A percentile compares a stretch with the other conserved stretches of the same genome.
Evolutionary conservation across 2,329 filamentous ascomycete species (phyloP).

Genomic region (Exophiala spinifera): DNA sequence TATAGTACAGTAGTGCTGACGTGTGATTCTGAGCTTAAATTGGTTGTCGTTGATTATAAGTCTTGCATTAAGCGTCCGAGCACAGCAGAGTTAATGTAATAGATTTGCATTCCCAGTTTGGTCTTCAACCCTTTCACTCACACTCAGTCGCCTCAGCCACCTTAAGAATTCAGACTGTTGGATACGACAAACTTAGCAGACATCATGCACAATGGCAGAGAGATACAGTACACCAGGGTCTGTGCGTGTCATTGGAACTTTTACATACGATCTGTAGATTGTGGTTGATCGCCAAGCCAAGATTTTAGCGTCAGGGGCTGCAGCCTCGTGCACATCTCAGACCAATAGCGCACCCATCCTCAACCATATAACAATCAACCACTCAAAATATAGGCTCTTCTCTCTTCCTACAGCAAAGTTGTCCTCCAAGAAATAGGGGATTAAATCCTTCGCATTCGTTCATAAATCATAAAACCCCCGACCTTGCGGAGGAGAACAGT

Average conservation of each 20-base stretch:
- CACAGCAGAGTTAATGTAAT: background rate
- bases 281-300: background rate
- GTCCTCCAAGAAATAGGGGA: background rate
- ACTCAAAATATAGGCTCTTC: background rate
- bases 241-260: background rate
- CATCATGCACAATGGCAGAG: too few species aligned
- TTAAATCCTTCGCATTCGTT: background rate
- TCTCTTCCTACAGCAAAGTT: background rate
- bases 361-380: background rate
- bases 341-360: background rate
- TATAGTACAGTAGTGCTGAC: conserved; percentile 1
- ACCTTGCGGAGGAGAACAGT: background rate
- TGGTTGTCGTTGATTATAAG: background rate
- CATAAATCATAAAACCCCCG: background rate
- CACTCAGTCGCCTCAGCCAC: background rate
- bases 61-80: background rate
- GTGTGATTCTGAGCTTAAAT: background rate
- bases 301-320: background rate
- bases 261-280: background rate
- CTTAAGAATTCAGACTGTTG: too few species aligned
- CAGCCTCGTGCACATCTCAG: background rate
- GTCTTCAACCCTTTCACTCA: background rate
- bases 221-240: background rate
- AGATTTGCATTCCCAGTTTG: background rate
- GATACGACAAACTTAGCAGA: too few species aligned